Evolutionary conservation across 805 yeast species (phyloP).

Genomic region (Candida argentea): DNA sequence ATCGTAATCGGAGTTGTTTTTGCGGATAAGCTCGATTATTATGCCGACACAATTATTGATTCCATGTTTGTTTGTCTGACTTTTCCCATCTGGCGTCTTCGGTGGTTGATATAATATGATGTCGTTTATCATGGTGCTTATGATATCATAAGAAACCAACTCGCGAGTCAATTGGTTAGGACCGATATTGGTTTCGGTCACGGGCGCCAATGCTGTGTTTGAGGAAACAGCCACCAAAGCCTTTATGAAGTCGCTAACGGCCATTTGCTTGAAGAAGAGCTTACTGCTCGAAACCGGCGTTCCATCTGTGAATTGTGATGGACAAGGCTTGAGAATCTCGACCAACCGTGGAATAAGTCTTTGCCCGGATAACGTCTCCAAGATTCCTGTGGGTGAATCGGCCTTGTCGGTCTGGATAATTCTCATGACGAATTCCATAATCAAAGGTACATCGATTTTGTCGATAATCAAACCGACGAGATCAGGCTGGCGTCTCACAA

Average conservation of each 20-base stretch:
- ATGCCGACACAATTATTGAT: conserved; percentile 92
- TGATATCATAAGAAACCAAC: conserved; percentile 65
- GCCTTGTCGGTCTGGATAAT: conserved; percentile 90
- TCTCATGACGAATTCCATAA: conserved; percentile 86
- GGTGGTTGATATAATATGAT: conserved; percentile 43
- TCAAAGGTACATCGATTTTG: conserved; percentile 86
- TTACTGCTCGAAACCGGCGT: conserved; percentile 18
- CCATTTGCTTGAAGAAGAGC: conserved; percentile 57
- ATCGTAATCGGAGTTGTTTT: conserved; percentile 94
- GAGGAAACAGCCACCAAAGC: conserved; percentile 93
- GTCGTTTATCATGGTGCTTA: conserved; percentile 56
- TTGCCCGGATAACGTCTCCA: conserved; percentile 66
- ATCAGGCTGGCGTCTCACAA: conserved; percentile 55
- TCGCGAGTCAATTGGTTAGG: conserved; percentile 92
- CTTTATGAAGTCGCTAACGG: conserved; percentile 91
- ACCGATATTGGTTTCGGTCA: conserved; percentile 86
- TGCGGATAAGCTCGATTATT: conserved; percentile 86
- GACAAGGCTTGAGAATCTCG: conserved; percentile 57
- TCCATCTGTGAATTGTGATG: conserved; percentile 37
- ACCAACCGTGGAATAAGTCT: conserved; percentile 63
- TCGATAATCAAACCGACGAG: conserved; percentile 73
- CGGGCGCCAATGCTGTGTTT: conserved; percentile 57
- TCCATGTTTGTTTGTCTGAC: conserved; percentile 62
- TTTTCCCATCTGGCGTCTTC: conserved; percentile 3
- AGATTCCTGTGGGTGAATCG: conserved; percentile 79